These are phyloP conservation scores for Paratrimastix pyriformis DNA, from an alignment of 78 protist genomes.

Conservation along the genomic window DNA sequence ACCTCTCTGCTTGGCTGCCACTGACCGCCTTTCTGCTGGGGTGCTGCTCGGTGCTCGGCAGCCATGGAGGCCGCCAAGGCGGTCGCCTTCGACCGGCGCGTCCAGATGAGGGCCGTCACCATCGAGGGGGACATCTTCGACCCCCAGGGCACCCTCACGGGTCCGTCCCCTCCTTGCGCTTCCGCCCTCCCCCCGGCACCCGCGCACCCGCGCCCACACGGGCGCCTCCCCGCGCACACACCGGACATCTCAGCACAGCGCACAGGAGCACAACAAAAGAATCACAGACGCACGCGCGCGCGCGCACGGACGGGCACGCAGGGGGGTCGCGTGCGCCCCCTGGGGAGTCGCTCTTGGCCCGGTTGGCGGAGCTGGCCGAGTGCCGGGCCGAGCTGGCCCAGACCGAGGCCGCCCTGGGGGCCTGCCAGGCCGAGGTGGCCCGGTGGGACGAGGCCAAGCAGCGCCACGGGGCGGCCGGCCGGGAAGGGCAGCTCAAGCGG, in stretches of 20 bases:
- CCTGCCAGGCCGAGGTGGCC: background rate
- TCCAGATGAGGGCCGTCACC: slow-evolving; percentile 69
- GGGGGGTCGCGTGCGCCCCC: background rate
- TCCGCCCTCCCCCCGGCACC: no score
- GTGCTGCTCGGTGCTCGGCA: no score
- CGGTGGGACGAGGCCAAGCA: background rate
- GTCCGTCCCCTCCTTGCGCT: slow-evolving; percentile 52
- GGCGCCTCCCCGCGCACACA: no score
- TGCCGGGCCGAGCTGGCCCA: background rate
- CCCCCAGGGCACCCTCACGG: slow-evolving; percentile 92
- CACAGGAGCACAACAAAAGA: no score
- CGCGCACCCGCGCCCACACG: no score
- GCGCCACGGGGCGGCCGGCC: background rate
- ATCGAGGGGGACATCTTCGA: slow-evolving; percentile 90
- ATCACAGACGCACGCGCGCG: no score
- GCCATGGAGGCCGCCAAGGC: slow-evolving; percentile 41
- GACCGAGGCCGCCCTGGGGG: slow-evolving; percentile 5
- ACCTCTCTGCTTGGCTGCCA: no score
- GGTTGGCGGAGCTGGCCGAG: slow-evolving; percentile 30
- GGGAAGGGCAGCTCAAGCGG: background rate
- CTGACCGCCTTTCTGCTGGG: no score
- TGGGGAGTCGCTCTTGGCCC: slow-evolving; percentile 29
- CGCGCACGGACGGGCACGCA: background rate
- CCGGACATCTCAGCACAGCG: no score
- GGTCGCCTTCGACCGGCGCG: slow-evolving; percentile 55